Base-by-base conservation (phyloP, 768 basidiomycete genomes). In the Pleurotus salmoneostramineus region DNA sequence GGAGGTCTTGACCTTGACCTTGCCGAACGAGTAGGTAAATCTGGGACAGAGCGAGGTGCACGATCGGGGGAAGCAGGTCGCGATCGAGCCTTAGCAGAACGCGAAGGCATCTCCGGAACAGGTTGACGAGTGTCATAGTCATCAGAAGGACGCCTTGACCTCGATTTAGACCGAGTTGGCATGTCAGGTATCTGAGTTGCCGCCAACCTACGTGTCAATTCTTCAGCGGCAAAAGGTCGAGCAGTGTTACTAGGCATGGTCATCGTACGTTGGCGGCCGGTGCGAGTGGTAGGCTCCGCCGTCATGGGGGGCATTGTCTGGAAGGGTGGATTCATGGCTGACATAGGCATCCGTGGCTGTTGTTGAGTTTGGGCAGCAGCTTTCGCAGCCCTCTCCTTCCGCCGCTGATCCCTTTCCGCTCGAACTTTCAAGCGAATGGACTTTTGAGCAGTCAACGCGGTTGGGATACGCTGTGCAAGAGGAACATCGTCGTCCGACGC, bases 381-480 rank as follows among this genome's bases (percentile, higher is more conserved):
- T 36, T 66, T 66, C 14, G 63, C 66, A 63, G 73, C 75, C 31
- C 81, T 77, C 43, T 84, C 80, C 44, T 76, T 69, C 62, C 78
- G 77, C 52, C 85, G 77, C 60, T 81, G 77, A 36, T 85, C 82
- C 33, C 83, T 74, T 67, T 93, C 90, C 60, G 88, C 83, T 37
- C 79, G 78, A 21, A 90, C 84, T 66, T 91, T 82, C 46, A 77
- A 76, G 15, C 91, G 82, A 56, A 96, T 90, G 4, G 88, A 85
- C 63, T 83, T 85, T 65, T 96, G 94, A 7, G 92, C 93, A 3
- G 77, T 81, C 58, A 96, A 71, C 3, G 94, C 94, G 0, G 85
- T 87, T 3, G 93, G 94, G 56, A 93, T 91, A 33, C 86, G 79
- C 61, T 83, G 84, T 2, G 93, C 94, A 12, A 96, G 78, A 0